These are phyloP conservation scores for Tolypocladium tundrense DNA, from an alignment of 2,329 filamentous ascomycete genomes.

Conservation along the genomic window DNA sequence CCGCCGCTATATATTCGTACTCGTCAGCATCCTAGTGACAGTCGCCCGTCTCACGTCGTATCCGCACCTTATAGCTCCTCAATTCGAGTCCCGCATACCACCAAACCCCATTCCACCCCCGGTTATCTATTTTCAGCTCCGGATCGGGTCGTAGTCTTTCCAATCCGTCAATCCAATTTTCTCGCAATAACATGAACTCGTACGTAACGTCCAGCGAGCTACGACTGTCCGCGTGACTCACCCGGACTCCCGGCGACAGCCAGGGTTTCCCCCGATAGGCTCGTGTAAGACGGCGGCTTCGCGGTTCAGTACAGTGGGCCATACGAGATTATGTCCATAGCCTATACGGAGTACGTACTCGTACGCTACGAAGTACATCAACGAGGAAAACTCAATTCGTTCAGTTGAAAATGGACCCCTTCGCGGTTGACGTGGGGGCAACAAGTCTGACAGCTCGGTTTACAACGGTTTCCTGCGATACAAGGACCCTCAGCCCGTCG, in stretches of 20 bases:
- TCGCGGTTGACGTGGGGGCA: not conserved
- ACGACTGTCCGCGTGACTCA: not conserved
- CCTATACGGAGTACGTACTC: no score
- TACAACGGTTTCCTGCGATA: not conserved
- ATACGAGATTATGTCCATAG: not conserved
- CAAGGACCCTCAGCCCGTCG: not conserved
- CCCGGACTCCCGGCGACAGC: not conserved
- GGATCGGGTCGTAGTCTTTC: not conserved
- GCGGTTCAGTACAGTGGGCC: not conserved
- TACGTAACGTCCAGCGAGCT: not conserved
- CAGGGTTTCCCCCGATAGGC: not conserved
- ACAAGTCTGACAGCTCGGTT: not conserved
- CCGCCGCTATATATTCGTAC: not conserved
- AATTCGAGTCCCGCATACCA: not conserved
- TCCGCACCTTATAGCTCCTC: not conserved
- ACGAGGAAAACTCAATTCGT: no score
- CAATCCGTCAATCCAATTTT: not conserved
- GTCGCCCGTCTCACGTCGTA: not conserved
- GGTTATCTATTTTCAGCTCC: not conserved
- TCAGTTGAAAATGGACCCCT: not conserved
- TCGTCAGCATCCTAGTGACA: not conserved
- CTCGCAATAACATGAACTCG: not conserved
- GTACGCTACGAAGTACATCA: not conserved
- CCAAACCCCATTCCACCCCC: not conserved
- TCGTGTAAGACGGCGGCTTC: not conserved